phyloP scores from a whole-genome alignment of 2,329 filamentous ascomycete species.

The Cordyceps farinosa region DNA sequence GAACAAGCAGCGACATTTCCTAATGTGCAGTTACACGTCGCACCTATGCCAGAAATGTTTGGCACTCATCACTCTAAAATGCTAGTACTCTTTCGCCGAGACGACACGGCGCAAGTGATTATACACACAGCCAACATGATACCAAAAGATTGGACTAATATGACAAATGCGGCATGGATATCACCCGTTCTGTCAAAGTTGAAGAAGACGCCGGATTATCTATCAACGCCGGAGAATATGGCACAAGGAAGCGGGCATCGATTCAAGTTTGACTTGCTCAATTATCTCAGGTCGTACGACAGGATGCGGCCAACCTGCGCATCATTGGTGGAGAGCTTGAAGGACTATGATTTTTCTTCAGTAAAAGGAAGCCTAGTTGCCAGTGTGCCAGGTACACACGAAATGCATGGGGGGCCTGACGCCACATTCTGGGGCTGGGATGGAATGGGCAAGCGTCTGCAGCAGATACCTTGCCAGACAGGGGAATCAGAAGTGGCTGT shows the following conservation, averaged over 20 bases:
- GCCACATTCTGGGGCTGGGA: constrained; percentile 75
- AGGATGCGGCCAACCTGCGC: constrained; percentile 49
- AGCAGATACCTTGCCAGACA: constrained; percentile 45
- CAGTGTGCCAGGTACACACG: constrained; percentile 69
- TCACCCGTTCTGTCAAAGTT: constrained; percentile 65
- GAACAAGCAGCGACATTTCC: constrained; percentile 56
- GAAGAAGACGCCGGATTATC: background rate
- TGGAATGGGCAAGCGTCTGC: constrained; percentile 59
- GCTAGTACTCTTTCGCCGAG: constrained; percentile 76
- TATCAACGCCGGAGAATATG: constrained; percentile 21
- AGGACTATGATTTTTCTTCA: constrained; percentile 63
- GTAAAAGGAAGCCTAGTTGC: constrained; percentile 71
- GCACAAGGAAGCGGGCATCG: constrained; percentile 57
- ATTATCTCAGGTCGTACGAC: constrained; percentile 70
- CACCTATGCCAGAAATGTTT: constrained; percentile 78
- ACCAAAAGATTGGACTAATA: constrained; percentile 78
- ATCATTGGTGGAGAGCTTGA: constrained; percentile 55
- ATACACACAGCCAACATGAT: constrained; percentile 95
- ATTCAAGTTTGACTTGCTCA: constrained; percentile 73
- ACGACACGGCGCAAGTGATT: constrained; percentile 71
- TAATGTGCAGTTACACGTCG: constrained; percentile 68
- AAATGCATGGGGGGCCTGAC: constrained; percentile 40
- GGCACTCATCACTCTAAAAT: constrained; percentile 87
- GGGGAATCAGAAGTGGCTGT: constrained; percentile 49
- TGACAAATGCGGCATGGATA: constrained; percentile 80